Base-by-base conservation (phyloP, 2,329 filamentous ascomycete genomes). In the Hortaea sp. region DNA sequence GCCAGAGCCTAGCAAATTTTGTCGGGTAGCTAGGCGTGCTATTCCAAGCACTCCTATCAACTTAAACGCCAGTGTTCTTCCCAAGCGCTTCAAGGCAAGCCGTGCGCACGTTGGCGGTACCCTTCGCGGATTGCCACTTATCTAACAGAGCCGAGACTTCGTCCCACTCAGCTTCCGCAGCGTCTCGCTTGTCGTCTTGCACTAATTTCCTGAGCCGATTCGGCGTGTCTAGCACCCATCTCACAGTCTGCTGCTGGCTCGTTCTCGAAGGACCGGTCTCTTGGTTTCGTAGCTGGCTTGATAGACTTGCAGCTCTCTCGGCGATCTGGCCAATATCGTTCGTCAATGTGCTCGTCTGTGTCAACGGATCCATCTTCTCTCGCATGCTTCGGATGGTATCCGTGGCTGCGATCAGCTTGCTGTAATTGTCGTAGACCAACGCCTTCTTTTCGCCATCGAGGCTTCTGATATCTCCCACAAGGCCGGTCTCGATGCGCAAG, bases 401-500 rank as follows among this genome's bases (percentile, higher is more conserved):
- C 7, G 94, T 95, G 1, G 92, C 92, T n/a, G 84, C 79, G 55
- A 98, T 95, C 55, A 98, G 70, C 69, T 97, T 97, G 56, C 85
- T 92, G 66, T 97, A 98, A 63, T 98, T 98, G 65, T 98, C 90
- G 65, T 98, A 98, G 4, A 98, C 92, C 51, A 98, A 70, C 1
- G 90, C 89, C 69, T 98, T 98, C 66, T 92, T 85, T 74, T 98
- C 92, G 27, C 90, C 90, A 60, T 97, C 92, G 12, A 98, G 74
- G 2, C 87, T 89, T 34, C 88, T 73, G 41, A 95, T 90, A 68
- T 97, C 90, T 46, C 68, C 69, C 20, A 90, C 67, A 7, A 90
- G 73, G 20, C 78, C 75, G 41, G 83, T 81, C 62, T 92, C 88
- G 1, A 83, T 72, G 44, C 74, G 74, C 59, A 92, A 62, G 44